phyloP scores from a whole-genome alignment of 116 monocot species.

The Cymodocea nodosa region DNA sequence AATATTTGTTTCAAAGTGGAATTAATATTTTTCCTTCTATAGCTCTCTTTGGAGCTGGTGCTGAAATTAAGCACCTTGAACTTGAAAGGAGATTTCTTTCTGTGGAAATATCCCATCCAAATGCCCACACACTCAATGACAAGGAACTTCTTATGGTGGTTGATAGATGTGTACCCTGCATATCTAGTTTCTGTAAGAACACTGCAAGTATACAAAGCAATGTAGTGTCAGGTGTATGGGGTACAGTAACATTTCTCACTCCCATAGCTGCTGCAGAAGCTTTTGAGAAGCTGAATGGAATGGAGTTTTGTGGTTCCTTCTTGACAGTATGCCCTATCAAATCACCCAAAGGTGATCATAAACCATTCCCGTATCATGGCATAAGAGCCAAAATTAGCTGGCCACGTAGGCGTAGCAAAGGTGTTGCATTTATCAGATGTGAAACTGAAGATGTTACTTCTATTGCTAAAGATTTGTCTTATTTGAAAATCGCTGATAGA shows the following conservation, averaged over 20 bases:
- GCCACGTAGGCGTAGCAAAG: slow-evolving; percentile 72
- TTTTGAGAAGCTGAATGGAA: slow-evolving; percentile 31
- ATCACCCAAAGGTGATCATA: slow-evolving; percentile 12
- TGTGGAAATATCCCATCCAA: slow-evolving; percentile 58
- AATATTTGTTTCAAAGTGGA: slow-evolving; percentile 37
- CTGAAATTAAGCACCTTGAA: slow-evolving; percentile 90
- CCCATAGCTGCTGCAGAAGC: slow-evolving; percentile 67
- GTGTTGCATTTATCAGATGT: slow-evolving; percentile 57
- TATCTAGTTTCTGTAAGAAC: slow-evolving; percentile 35
- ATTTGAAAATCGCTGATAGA: slow-evolving; percentile 31
- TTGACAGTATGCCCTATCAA: slow-evolving; percentile 39
- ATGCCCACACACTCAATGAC: slow-evolving; percentile 38
- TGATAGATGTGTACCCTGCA: slow-evolving; percentile 33
- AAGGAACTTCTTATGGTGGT: slow-evolving; percentile 57
- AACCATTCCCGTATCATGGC: slow-evolving; percentile 30
- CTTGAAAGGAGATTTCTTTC: slow-evolving; percentile 54
- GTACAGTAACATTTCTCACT: slow-evolving; percentile 61
- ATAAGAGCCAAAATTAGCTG: slow-evolving; percentile 70
- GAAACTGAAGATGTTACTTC: slow-evolving; percentile 28
- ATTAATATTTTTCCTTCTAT: slow-evolving; percentile 26
- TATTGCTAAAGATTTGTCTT: slow-evolving; percentile 37
- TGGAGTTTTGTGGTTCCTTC: slow-evolving; percentile 41
- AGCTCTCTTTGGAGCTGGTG: slow-evolving; percentile 88
- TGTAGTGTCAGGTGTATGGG: slow-evolving; percentile 43
- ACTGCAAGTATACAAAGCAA: slow-evolving; percentile 9